Conservation (phyloP, 768 basidiomycete genomes). For the Boletales sp. region DNA sequence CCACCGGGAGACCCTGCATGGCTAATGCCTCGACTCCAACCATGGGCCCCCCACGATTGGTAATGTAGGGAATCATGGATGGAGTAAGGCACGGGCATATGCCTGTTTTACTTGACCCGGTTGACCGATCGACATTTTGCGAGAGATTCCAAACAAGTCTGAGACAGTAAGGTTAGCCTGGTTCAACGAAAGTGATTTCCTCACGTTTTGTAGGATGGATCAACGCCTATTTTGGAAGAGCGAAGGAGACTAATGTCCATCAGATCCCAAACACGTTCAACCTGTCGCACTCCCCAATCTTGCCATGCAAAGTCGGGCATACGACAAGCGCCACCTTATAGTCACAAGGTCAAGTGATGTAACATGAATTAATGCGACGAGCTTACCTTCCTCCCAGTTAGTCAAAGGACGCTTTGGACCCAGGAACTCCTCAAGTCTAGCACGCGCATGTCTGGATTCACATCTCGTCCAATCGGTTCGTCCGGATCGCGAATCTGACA, state of each 20-base stretch:
- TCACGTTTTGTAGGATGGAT: conserved; percentile 87
- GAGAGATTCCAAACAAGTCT: conserved; percentile 95
- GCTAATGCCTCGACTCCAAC: conserved; percentile 89
- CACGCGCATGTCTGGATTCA: conserved; percentile 87
- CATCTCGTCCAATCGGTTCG: conserved; percentile 90
- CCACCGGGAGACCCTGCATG: conserved; percentile 91
- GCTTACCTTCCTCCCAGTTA: conserved; percentile 85
- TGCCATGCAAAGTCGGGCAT: conserved; percentile 89
- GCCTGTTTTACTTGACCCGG: conserved; percentile 74
- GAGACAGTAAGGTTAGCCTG: conserved; percentile 5
- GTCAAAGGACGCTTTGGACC: conserved; percentile 85
- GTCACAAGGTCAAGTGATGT: neutral
- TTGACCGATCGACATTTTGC: conserved; percentile 93
- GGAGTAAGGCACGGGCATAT: conserved; percentile 94
- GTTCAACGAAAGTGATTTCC: conserved; percentile 21
- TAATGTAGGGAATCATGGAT: conserved; percentile 95
- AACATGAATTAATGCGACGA: neutral
- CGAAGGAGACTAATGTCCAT: conserved; percentile 90
- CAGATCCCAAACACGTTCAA: conserved; percentile 92
- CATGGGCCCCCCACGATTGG: conserved; percentile 94
- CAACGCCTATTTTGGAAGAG: conserved; percentile 73
- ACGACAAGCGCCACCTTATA: conserved; percentile 73
- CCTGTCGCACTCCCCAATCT: conserved; percentile 91
- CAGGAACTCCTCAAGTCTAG: conserved; percentile 77
- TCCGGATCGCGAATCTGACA: conserved; percentile 64